Base-by-base conservation (phyloP, 2,329 filamentous ascomycete genomes). In the Colletotrichum euphorbiae region DNA sequence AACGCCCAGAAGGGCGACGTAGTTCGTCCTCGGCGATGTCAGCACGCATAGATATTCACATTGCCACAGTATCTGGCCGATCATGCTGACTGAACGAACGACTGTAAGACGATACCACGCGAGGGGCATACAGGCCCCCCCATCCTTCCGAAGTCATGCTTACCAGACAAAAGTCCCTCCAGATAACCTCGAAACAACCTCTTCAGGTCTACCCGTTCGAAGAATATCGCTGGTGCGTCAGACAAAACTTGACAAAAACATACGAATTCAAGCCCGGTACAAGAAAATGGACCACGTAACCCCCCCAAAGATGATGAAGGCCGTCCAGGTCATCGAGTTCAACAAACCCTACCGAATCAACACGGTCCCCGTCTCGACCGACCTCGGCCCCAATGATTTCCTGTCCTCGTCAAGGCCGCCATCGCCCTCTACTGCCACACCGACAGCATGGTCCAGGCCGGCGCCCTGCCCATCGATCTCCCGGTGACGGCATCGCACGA, bases 341-440 rank as follows among this genome's bases (percentile, higher is more conserved):
- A 82, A 87, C 70, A 79, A 83, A 69, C 86, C 87, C 6, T 89
- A 90, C 76, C 73, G 82, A 57, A 78, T 89, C 67, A 81, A 81
- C 71, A 76, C 79, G 15, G 75, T 89, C 36, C 79, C 82, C 12
- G 81, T 84, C 1, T 87, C 87, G 6, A 74, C 75, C 8, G 63
- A 75, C 15, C 82, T 88, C 15, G 75, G 77, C 4, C 80, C 83
- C n/a, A n/a, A n/a, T n/a, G n/a, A n/a, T n/a, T n/a, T n/a, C n/a
- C n/a, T n/a, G n/a, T n/a, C n/a, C n/a, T n/a, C n/a, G n/a, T n/a
- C n/a, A n/a, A n/a, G n/a, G n/a, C n/a, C n/a, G n/a, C n/a, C n/a
- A n/a, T n/a, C n/a, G n/a, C n/a, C n/a, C n/a, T n/a, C n/a, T n/a
- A n/a, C n/a, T n/a, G n/a, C n/a, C n/a, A n/a, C n/a, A n/a, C n/a